Evolutionary conservation across 305 asterid species (phyloP).

Genomic region (Fraxinus nigra): DNA sequence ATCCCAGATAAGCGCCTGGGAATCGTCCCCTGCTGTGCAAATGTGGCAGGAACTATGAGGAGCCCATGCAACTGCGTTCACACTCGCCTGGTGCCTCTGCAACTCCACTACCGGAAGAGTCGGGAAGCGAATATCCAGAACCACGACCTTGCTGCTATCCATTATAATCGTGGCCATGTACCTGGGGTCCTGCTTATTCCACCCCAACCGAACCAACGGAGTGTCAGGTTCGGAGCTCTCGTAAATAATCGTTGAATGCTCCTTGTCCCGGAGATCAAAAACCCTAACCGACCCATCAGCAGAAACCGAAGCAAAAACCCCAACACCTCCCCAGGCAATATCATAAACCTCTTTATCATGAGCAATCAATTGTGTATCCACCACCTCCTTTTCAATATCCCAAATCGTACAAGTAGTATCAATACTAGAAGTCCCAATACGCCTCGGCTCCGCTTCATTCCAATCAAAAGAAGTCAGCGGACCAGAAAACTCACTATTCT

Average conservation of each 20-base stretch:
- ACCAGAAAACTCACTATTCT: constrained; percentile 79
- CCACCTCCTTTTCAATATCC: constrained; percentile 90
- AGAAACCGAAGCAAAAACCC: constrained; percentile 87
- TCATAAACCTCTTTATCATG: constrained; percentile 97
- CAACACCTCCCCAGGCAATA: constrained; percentile 96
- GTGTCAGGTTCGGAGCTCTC: constrained; percentile 94
- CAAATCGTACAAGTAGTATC: constrained; percentile 91
- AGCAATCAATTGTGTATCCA: constrained; percentile 87
- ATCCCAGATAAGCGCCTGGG: constrained; percentile 94
- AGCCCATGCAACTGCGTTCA: constrained; percentile 91
- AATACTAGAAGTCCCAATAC: constrained; percentile 87
- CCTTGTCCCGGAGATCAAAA: constrained; percentile 88
- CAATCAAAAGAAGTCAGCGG: constrained; percentile 88
- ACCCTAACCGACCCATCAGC: constrained; percentile 96
- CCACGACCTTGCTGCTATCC: constrained; percentile 87
- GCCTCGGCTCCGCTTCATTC: constrained; percentile 89
- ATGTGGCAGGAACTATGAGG: constrained; percentile 96
- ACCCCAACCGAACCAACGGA: constrained; percentile 82
- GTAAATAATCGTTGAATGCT: constrained; percentile 82
- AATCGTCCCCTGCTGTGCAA: constrained; percentile 91
- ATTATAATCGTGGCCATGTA: constrained; percentile 88
- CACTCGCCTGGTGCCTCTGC: constrained; percentile 93
- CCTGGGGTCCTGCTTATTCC: constrained; percentile 93
- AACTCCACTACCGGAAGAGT: constrained; percentile 84
- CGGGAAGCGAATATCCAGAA: constrained; percentile 81